A percentile compares a stretch with the other conserved stretches of the same genome.
Evolutionary conservation across 345 rosid genomes (phyloP).

Genomic region (Balakata baccata): DNA sequence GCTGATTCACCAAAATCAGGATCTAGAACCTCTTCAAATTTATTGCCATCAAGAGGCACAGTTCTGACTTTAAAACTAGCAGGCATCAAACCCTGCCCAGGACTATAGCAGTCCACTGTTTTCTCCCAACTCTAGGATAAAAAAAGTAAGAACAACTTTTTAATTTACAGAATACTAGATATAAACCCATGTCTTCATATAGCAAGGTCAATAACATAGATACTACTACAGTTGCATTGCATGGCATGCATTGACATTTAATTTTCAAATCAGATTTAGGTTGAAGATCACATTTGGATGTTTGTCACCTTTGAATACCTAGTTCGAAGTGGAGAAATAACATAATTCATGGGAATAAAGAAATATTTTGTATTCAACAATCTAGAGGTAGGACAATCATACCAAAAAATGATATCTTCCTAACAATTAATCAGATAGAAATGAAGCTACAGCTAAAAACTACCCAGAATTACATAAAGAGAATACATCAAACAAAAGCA

Average conservation of each 20-base stretch:
- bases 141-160: constrained; percentile 1
- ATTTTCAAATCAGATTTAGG: not conserved
- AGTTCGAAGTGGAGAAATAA: not conserved
- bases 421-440: not conserved
- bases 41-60: constrained; percentile 30
- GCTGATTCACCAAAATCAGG: constrained; percentile 39
- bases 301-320: not conserved
- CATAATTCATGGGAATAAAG: not conserved
- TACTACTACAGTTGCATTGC: not conserved
- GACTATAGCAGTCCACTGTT: constrained; percentile 38
- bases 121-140: constrained; percentile 34
- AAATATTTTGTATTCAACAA: not conserved
- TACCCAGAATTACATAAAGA: not conserved
- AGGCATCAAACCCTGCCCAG: constrained; percentile 36
- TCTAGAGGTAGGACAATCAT: not conserved
- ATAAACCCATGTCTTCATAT: not conserved
- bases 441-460: not conserved
- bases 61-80: constrained; percentile 37
- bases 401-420: not conserved
- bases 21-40: constrained; percentile 31
- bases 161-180: not conserved
- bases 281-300: not conserved
- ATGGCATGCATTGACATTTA: not conserved
- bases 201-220: not conserved
- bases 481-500: not conserved